These are phyloP conservation scores for Stenogyne calaminthoides DNA, from an alignment of 305 asterid genomes.

Conservation along the genomic window DNA sequence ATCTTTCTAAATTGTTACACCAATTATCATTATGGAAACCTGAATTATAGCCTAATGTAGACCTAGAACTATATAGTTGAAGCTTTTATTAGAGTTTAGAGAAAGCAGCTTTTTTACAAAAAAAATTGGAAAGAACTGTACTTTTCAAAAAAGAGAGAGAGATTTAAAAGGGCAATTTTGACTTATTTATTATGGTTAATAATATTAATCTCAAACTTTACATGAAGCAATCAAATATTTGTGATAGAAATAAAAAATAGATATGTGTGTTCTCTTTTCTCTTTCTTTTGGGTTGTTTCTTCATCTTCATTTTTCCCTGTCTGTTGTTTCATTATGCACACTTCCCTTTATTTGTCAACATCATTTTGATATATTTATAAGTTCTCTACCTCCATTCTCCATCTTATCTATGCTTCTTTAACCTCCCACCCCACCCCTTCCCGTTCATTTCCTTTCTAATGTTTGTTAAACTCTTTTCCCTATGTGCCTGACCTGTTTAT, in stretches of 20 bases:
- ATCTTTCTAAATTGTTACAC: background rate
- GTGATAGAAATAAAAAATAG: background rate
- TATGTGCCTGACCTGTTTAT: background rate
- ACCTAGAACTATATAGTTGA: background rate
- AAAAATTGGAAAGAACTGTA: background rate
- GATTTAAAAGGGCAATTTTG: too few species aligned
- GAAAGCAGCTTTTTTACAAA: background rate
- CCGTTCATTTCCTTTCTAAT: background rate
- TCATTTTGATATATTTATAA: background rate
- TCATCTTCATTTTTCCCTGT: background rate
- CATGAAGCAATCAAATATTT: background rate
- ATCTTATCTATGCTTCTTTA: background rate
- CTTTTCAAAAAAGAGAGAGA: background rate
- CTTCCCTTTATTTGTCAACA: background rate
- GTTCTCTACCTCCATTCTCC: background rate
- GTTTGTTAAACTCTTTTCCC: background rate
- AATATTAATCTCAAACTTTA: background rate
- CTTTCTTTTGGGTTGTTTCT: background rate
- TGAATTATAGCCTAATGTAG: background rate
- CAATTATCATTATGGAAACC: too few species aligned
- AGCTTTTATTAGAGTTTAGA: background rate
- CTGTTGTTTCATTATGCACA: background rate
- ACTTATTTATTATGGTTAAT: background rate
- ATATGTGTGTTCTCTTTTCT: background rate
- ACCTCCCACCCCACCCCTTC: background rate